These are phyloP conservation scores for Hypoxylon trugodes DNA, from an alignment of 495 filamentous ascomycete species.

Conservation along the genomic window DNA sequence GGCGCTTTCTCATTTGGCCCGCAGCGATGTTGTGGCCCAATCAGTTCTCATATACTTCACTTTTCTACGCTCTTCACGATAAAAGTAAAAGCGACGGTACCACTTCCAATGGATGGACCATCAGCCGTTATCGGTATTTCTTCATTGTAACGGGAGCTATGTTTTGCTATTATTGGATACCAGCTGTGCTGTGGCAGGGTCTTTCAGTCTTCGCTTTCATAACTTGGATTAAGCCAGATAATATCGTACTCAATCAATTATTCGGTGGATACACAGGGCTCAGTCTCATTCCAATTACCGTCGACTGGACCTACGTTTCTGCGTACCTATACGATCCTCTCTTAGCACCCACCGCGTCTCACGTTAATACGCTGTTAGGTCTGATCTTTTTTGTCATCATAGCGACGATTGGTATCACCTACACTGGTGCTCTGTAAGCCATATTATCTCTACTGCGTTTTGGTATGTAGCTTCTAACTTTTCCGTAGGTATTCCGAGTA, in stretches of 20 bases:
- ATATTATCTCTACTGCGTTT: conserved; percentile 38
- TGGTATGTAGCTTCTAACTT: conserved; percentile 11
- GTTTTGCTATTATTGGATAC: conserved; percentile 70
- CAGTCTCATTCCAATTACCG: conserved; percentile 68
- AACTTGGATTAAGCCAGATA: conserved; percentile 63
- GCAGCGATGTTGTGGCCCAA: conserved; percentile 72
- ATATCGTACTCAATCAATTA: conserved; percentile 67
- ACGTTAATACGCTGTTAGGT: conserved; percentile 67
- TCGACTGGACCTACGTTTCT: conserved; percentile 71
- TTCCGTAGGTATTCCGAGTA: conserved; percentile 41
- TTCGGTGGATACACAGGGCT: conserved; percentile 69
- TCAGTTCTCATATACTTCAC: conserved; percentile 63
- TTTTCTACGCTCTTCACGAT: conserved; percentile 71
- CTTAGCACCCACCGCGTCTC: conserved; percentile 63
- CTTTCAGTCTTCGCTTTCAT: conserved; percentile 60
- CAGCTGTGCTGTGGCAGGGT: conserved; percentile 58
- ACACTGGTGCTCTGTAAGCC: conserved; percentile 58
- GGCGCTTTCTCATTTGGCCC: conserved; percentile 65
- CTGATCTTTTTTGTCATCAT: conserved; percentile 64
- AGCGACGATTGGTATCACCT: conserved; percentile 61
- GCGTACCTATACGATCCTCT: conserved; percentile 66
- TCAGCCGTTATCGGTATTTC: conserved; percentile 68
- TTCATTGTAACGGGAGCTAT: conserved; percentile 62
- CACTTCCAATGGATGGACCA: conserved; percentile 64
- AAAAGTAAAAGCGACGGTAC: conserved; percentile 58